phyloP scores from a whole-genome alignment of 768 basidiomycete genomes.

The Tulasnella sp. region DNA sequence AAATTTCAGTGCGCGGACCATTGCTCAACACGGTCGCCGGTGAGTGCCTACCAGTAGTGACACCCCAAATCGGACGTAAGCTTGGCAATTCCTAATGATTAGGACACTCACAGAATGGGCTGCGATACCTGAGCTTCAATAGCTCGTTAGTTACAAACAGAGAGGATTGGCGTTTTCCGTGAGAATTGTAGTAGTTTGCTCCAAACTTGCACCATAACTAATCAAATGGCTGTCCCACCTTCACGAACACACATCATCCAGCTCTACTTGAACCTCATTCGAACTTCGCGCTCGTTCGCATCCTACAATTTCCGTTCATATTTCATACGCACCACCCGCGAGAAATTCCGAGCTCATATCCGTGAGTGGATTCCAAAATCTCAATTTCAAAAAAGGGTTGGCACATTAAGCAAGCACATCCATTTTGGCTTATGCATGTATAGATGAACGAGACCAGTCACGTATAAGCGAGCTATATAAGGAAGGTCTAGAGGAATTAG shows the following conservation, averaged over 20 bases:
- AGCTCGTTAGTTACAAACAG: too few relatives aligned
- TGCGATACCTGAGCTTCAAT: too few relatives aligned
- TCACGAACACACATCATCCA: slow-evolving; percentile 25
- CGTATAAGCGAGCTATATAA: slow-evolving; percentile 27
- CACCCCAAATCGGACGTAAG: too few relatives aligned
- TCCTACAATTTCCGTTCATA: slow-evolving; percentile 38
- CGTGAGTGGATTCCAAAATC: not conserved
- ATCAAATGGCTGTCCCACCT: slow-evolving; percentile 19
- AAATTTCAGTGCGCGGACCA: too few relatives aligned
- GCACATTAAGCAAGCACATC: not conserved
- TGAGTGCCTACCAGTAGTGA: too few relatives aligned
- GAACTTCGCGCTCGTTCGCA: slow-evolving; percentile 31
- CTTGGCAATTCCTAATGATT: too few relatives aligned
- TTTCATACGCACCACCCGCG: slow-evolving; percentile 29
- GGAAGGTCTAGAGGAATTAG: slow-evolving; percentile 29
- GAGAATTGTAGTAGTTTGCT: too few relatives aligned
- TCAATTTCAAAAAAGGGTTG: too few relatives aligned
- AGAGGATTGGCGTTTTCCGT: too few relatives aligned
- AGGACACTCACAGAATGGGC: too few relatives aligned
- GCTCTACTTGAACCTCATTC: slow-evolving; percentile 30
- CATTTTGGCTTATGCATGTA: not conserved
- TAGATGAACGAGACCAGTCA: slow-evolving; percentile 15
- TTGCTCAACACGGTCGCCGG: too few relatives aligned
- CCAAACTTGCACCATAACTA: too few relatives aligned
- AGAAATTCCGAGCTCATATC: slow-evolving; percentile 24